Percentiles rank a stretch among this genome's conserved stretches.
Conservation (phyloP, 441 rosid genomes). For the California macrophylla region DNA sequence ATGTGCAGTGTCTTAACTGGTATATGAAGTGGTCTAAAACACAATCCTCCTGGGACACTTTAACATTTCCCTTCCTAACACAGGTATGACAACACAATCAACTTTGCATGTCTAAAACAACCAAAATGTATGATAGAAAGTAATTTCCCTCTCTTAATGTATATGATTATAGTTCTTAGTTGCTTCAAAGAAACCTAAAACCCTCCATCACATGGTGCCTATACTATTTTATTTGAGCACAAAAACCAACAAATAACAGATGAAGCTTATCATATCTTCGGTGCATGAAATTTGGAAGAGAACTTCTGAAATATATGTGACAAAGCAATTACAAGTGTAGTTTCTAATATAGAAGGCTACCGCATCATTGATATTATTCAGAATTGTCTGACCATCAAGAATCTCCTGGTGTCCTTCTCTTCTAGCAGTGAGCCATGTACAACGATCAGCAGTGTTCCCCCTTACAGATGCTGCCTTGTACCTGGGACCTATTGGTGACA, state of each 20-base stretch:
- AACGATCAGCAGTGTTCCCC: constrained; percentile 6
- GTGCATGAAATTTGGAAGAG: background rate
- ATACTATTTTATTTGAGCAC: background rate
- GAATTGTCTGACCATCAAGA: constrained; percentile 55
- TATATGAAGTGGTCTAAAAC: background rate
- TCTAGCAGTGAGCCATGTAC: constrained; percentile 60
- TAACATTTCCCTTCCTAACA: background rate
- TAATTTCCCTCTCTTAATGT: background rate
- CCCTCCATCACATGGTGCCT: background rate
- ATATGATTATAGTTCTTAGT: background rate
- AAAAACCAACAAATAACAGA: background rate
- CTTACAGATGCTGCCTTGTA: constrained; percentile 55
- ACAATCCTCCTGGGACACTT: background rate
- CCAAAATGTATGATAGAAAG: background rate
- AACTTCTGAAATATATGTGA: constrained; percentile 1
- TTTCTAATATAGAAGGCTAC: constrained; percentile 24
- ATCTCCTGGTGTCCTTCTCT: constrained; percentile 50
- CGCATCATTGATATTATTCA: constrained; percentile 38
- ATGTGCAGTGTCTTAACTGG: background rate
- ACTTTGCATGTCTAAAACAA: background rate
- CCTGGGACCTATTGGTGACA: constrained; percentile 48
- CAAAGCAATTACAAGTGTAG: background rate
- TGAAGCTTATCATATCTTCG: background rate
- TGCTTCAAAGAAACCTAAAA: background rate
- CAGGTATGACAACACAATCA: background rate